Evolutionary conservation across 352 stramenopile genomes (phyloP).

Genomic region (Globisporangium nunn): DNA sequence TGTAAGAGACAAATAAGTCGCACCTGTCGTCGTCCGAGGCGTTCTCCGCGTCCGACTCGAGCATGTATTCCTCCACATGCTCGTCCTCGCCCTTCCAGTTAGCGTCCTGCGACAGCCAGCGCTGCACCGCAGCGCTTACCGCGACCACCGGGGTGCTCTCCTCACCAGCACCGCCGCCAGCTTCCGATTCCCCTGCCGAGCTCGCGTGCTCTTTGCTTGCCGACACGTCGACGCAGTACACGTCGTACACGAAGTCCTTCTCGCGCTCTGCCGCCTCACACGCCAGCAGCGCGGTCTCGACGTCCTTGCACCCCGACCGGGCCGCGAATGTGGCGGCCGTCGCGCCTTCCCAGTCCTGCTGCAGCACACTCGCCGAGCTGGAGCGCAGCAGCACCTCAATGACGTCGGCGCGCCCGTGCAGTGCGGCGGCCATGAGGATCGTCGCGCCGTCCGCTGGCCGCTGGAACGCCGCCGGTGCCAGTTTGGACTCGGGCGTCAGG

Average conservation of each 20-base stretch:
- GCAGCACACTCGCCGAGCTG: constrained; percentile 38
- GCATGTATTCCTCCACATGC: constrained; percentile 67
- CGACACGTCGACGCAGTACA: constrained; percentile 76
- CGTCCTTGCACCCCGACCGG: constrained; percentile 39
- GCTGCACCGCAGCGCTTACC: constrained; percentile 73
- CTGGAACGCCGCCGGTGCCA: constrained; percentile 51
- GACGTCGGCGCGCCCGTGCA: constrained; percentile 70
- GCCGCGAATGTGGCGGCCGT: constrained; percentile 54
- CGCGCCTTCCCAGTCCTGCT: constrained; percentile 53
- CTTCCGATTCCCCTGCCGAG: neutral
- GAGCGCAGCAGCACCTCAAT: constrained; percentile 63
- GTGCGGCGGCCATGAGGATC: constrained; percentile 68
- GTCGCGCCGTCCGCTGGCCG: constrained; percentile 65
- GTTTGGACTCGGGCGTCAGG: constrained; percentile 28
- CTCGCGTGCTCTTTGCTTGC: constrained; percentile 27
- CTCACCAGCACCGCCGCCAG: constrained; percentile 9
- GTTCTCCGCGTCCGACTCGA: constrained; percentile 71
- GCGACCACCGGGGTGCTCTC: constrained; percentile 42
- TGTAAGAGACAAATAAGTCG: constrained; percentile 11
- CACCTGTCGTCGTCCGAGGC: constrained; percentile 63
- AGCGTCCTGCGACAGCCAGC: constrained; percentile 65
- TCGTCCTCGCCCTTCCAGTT: constrained; percentile 30
- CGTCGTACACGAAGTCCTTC: constrained; percentile 81
- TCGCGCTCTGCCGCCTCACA: constrained; percentile 72
- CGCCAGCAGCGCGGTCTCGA: constrained; percentile 55